These are phyloP conservation scores for Phytophthora sansomeana DNA, from an alignment of 352 stramenopile genomes.

Conservation along the genomic window DNA sequence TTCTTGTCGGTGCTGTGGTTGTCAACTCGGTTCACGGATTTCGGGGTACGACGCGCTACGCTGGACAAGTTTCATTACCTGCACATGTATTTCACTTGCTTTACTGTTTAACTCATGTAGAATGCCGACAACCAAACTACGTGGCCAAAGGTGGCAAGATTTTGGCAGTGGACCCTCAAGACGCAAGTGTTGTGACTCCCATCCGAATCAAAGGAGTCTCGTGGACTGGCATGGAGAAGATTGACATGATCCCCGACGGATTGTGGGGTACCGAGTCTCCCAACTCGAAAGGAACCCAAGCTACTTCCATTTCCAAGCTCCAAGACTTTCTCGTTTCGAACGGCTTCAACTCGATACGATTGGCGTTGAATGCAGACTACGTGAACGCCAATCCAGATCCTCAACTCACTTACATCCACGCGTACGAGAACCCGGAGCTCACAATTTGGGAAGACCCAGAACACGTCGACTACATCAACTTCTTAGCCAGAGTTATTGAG, in stretches of 20 bases:
- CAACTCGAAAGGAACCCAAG: conserved; percentile 48
- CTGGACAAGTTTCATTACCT: neutral
- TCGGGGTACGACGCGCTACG: conserved; percentile 10
- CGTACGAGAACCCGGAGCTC: conserved; percentile 71
- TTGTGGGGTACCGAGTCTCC: conserved; percentile 48
- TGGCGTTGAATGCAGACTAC: conserved; percentile 65
- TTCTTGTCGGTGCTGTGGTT: conserved; percentile 2
- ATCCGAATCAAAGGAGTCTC: conserved; percentile 72
- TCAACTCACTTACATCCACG: conserved; percentile 62
- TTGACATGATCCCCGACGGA: conserved; percentile 71
- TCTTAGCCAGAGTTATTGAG: conserved; percentile 62
- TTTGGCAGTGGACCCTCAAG: conserved; percentile 52
- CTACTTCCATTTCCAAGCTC: conserved; percentile 59
- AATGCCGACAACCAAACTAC: conserved; percentile 74
- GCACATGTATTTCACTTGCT: too few species aligned
- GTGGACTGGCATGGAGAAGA: conserved; percentile 78
- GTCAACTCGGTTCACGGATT: conserved; percentile 8
- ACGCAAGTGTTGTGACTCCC: conserved; percentile 48
- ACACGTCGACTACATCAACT: conserved; percentile 62
- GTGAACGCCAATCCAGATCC: conserved; percentile 50
- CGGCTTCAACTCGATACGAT: conserved; percentile 70
- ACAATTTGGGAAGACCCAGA: conserved; percentile 54
- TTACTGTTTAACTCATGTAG: too few species aligned
- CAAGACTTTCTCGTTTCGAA: conserved; percentile 63
- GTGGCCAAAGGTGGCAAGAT: conserved; percentile 64